Conservation (phyloP, 345 rosid genomes). For the Eucalyptus victrix region DNA sequence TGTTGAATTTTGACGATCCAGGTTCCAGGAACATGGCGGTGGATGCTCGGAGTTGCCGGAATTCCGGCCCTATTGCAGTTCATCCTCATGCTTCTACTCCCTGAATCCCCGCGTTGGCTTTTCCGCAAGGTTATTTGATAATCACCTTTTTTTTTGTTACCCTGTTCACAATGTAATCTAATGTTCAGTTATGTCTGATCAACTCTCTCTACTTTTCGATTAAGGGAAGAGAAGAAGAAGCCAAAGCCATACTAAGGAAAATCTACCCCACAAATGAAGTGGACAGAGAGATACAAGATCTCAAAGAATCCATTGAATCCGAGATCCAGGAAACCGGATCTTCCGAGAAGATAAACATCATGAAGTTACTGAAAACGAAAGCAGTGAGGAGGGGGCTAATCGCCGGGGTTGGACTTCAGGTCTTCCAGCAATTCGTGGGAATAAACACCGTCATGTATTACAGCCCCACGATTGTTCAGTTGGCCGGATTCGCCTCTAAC, state of each 20-base stretch:
- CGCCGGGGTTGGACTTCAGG: constrained; percentile 84
- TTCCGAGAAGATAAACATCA: constrained; percentile 38
- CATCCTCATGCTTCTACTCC: constrained; percentile 57
- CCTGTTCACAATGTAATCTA: neutral
- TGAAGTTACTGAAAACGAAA: constrained; percentile 37
- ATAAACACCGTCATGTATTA: constrained; percentile 93
- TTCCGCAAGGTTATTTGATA: constrained; percentile 45
- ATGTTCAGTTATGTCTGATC: neutral
- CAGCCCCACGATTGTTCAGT: constrained; percentile 75
- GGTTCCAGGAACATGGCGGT: constrained; percentile 82
- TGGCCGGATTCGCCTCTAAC: constrained; percentile 84
- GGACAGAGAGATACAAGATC: constrained; percentile 49
- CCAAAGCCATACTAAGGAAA: constrained; percentile 42
- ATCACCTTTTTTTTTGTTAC: neutral
- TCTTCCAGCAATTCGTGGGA: constrained; percentile 86
- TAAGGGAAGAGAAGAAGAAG: constrained; percentile 79
- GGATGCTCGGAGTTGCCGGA: constrained; percentile 95
- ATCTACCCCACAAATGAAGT: constrained; percentile 46
- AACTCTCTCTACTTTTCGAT: neutral
- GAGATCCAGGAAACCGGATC: constrained; percentile 48
- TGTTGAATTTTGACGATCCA: neutral
- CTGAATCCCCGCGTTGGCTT: constrained; percentile 92
- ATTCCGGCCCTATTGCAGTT: constrained; percentile 79
- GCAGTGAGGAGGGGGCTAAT: constrained; percentile 69
- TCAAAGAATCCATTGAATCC: constrained; percentile 52